These are phyloP conservation scores for Rhizopus arrhizus DNA, from an alignment of 371 early-diverging fungal species.

Conservation along the genomic window DNA sequence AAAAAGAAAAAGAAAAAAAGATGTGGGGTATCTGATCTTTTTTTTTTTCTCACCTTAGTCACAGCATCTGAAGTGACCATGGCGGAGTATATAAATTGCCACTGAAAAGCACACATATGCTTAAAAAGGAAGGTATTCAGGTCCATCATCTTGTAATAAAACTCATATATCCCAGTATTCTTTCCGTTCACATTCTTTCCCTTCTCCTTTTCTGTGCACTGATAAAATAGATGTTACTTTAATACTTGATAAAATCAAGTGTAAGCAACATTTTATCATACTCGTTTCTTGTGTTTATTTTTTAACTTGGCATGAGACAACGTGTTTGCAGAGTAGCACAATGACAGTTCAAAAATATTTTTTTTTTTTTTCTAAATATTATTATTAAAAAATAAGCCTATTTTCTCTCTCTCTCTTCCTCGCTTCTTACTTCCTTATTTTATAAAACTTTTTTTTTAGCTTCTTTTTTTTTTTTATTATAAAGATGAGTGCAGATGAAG, in stretches of 20 bases:
- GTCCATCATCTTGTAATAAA: background rate
- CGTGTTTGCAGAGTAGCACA: slow-evolving; percentile 5
- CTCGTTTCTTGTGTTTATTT: background rate
- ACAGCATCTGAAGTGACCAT: background rate
- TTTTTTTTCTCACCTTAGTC: background rate
- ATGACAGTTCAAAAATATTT: background rate
- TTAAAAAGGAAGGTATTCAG: no score
- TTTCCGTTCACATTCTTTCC: no score
- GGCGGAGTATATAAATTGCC: background rate
- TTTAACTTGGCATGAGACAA: slow-evolving; percentile 5
- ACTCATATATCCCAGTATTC: no score
- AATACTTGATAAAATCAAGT: slow-evolving; percentile 1
- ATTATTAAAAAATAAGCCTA: background rate
- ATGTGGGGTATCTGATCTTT: background rate
- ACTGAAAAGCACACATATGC: no score
- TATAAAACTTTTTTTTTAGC: slow-evolving; percentile 1
- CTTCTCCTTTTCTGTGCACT: no score
- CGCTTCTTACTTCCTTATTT: slow-evolving; percentile 5
- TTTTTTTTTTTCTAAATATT: slow-evolving; percentile 2
- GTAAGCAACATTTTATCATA: no score
- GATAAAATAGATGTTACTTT: slow-evolving; percentile 1
- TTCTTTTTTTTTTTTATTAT: slow-evolving; percentile 10
- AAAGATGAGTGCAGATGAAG: slow-evolving; percentile 23
- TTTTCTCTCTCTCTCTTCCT: slow-evolving; percentile 17
- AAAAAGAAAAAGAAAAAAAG: slow-evolving; percentile 6